Evolutionary conservation across 805 yeast species (phyloP).

Genomic region (Yamadazyma paraphyllophila): DNA sequence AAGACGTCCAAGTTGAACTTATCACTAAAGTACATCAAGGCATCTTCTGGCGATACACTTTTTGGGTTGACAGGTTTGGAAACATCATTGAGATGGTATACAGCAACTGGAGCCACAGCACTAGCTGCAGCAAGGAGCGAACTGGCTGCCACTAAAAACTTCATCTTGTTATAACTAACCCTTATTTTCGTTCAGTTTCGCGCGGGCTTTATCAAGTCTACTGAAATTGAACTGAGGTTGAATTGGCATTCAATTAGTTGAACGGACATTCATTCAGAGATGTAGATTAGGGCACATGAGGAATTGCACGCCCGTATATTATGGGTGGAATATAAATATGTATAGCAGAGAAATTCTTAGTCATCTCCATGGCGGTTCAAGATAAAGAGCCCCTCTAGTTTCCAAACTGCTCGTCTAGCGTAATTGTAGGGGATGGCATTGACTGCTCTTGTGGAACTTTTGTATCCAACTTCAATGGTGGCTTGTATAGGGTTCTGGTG

Average conservation of each 20-base stretch:
- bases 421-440: slow-evolving; percentile 32
- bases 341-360: background rate
- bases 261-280: too few relatives aligned
- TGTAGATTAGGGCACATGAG: background rate
- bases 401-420: slow-evolving; percentile 31
- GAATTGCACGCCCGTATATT: background rate
- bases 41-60: slow-evolving; percentile 20
- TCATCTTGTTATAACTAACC: slow-evolving; percentile 3
- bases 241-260: too few relatives aligned
- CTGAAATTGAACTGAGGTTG: too few relatives aligned
- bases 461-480: slow-evolving; percentile 26
- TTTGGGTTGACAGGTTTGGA: background rate
- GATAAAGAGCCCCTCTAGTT: background rate
- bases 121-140: background rate
- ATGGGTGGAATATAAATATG: too few relatives aligned
- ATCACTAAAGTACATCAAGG: slow-evolving; percentile 46
- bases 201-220: background rate
- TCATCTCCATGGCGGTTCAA: background rate
- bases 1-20: slow-evolving; percentile 17
- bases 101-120: slow-evolving; percentile 1
- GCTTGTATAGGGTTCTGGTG: slow-evolving; percentile 38
- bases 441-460: background rate
- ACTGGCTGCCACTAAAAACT: slow-evolving; percentile 1
- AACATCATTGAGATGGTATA: slow-evolving; percentile 9
- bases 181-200: slow-evolving; percentile 2